A percentile compares a stretch with the other conserved stretches of the same genome.
Conservation (phyloP, 805 yeast species). For the Yamadazyma sp. region DNA sequence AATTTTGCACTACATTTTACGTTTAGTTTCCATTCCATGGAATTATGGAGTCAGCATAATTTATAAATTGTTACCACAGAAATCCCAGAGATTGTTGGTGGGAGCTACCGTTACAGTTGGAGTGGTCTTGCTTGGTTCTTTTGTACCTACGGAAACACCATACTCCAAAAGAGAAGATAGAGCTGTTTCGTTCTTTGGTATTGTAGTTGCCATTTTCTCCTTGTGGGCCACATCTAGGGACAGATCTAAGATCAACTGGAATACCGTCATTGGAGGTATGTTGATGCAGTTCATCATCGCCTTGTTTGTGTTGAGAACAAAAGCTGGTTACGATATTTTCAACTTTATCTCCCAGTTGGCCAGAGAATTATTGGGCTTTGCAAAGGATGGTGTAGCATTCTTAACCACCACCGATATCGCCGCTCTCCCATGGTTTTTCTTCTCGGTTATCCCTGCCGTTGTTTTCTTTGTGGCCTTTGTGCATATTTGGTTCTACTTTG, state of each 20-base stretch:
- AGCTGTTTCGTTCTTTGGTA: conserved; percentile 58
- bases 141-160: conserved; percentile 47
- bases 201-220: conserved; percentile 44
- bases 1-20: conserved; percentile 21
- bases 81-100: conserved; percentile 37
- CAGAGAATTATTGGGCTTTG: conserved; percentile 54
- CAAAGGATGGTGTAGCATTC: conserved; percentile 62
- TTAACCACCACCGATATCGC: conserved; percentile 45
- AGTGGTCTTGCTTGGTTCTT: conserved; percentile 54
- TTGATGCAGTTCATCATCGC: conserved; percentile 61
- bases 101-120: conserved; percentile 48
- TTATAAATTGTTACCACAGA: conserved; percentile 43
- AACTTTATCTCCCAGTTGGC: conserved; percentile 59
- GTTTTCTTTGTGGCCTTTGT: conserved; percentile 63
- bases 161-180: conserved; percentile 52
- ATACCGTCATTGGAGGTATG: conserved; percentile 59
- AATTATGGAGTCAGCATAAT: conserved; percentile 30
- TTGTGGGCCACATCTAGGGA: conserved; percentile 48
- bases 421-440: conserved; percentile 47
- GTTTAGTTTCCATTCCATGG: conserved; percentile 28
- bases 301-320: conserved; percentile 59
- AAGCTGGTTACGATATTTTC: conserved; percentile 60
- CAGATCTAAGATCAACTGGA: conserved; percentile 50
- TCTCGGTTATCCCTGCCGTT: conserved; percentile 61
- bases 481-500: conserved; percentile 59